Percentiles rank a stretch among this genome's conserved stretches.
phyloP scores from a whole-genome alignment of 2,329 filamentous ascomycete species.

The Trichoderma brevicompactum region DNA sequence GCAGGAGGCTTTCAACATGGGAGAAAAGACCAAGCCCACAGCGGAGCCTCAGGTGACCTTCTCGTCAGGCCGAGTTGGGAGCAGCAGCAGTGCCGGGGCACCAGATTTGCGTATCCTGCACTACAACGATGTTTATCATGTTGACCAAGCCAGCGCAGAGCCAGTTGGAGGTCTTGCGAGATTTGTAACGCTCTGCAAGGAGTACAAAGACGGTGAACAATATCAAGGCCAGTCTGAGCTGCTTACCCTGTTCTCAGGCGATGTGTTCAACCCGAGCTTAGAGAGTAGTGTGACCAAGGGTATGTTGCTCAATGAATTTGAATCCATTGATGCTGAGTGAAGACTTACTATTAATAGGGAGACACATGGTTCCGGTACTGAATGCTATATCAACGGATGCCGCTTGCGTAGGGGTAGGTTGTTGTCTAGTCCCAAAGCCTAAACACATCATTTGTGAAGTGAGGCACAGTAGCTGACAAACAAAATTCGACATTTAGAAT shows the following conservation, averaged over 20 bases:
- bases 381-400: slow-evolving; percentile 78
- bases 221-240: slow-evolving; percentile 68
- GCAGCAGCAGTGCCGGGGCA: slow-evolving; percentile 13
- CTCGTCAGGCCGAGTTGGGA: slow-evolving; percentile 31
- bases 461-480: neutral
- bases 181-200: slow-evolving; percentile 77
- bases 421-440: slow-evolving; percentile 40
- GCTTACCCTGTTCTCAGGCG: slow-evolving; percentile 85
- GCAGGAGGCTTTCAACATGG: neutral
- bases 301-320: slow-evolving; percentile 32
- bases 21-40: slow-evolving; percentile 30
- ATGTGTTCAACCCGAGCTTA: slow-evolving; percentile 89
- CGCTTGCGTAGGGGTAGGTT: slow-evolving; percentile 74
- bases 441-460: neutral
- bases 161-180: slow-evolving; percentile 81
- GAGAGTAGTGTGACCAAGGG: slow-evolving; percentile 91
- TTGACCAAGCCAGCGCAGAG: slow-evolving; percentile 75
- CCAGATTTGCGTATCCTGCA: slow-evolving; percentile 83
- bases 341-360: slow-evolving; percentile 49
- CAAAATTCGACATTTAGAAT: slow-evolving; percentile 57
- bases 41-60: slow-evolving; percentile 38
- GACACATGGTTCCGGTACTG: slow-evolving; percentile 86
- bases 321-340: neutral
- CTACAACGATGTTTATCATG: slow-evolving; percentile 94
- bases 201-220: slow-evolving; percentile 68